Evolutionary conservation across 164 flowering plant species (phyloP).

Genomic region (Vitis labrusca): DNA sequence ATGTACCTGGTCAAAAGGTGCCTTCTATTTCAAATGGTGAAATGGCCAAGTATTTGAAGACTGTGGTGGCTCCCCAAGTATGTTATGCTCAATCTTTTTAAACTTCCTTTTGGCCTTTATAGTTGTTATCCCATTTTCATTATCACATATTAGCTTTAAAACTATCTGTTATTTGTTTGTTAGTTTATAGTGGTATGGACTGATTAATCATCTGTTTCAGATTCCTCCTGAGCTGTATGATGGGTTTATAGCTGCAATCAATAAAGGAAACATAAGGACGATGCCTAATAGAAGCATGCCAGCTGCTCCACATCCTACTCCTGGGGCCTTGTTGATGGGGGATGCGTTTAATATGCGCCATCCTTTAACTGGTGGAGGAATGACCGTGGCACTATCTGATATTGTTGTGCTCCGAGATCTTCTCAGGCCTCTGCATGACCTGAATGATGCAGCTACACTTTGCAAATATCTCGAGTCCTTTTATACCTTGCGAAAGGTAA

Average conservation of each 20-base stretch:
- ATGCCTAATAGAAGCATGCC: constrained; percentile 99
- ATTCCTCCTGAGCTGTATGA: constrained; percentile 61
- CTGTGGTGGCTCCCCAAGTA: constrained; percentile 89
- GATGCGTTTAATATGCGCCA: constrained; percentile 96
- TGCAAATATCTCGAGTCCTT: constrained; percentile 81
- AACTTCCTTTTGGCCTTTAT: background rate
- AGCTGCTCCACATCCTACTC: constrained; percentile 85
- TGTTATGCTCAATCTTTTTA: background rate
- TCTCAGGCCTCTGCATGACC: constrained; percentile 67
- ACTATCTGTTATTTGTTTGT: background rate
- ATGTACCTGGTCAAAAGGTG: constrained; percentile 91
- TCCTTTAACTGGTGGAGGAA: constrained; percentile 94
- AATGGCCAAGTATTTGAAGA: constrained; percentile 82
- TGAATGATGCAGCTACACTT: constrained; percentile 69
- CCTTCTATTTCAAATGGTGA: constrained; percentile 91
- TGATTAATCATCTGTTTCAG: constrained; percentile 30
- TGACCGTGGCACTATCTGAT: constrained; percentile 92
- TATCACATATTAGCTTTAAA: background rate
- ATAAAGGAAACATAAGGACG: constrained; percentile 75
- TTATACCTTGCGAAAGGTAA: constrained; percentile 80
- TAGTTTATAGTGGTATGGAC: background rate
- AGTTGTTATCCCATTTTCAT: background rate
- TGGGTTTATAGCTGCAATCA: constrained; percentile 73
- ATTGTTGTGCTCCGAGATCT: constrained; percentile 80
- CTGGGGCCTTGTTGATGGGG: constrained; percentile 90